Evolutionary conservation across 345 rosid genomes (phyloP).

Genomic region (Eucalyptus tenuipes): DNA sequence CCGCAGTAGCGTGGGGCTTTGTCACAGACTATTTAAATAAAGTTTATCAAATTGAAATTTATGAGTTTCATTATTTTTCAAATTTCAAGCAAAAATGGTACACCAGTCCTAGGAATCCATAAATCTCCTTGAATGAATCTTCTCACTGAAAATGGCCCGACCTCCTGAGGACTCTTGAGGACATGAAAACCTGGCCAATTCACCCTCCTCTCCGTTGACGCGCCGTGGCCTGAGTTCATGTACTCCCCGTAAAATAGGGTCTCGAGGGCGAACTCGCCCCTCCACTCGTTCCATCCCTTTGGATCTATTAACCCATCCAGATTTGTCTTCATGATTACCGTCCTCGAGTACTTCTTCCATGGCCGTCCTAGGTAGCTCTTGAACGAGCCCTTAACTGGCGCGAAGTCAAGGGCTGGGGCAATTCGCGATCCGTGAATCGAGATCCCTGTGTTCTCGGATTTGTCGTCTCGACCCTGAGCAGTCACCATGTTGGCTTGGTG

Average conservation of each 20-base stretch:
- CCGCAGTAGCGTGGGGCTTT: not conserved
- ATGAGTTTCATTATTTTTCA: not conserved
- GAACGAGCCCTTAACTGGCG: conserved; percentile 11
- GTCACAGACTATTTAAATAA: not conserved
- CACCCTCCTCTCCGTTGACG: conserved; percentile 19
- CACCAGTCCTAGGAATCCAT: conserved; percentile 54
- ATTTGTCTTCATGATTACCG: conserved; percentile 20
- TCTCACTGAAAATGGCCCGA: conserved; percentile 23
- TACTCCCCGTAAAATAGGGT: conserved; percentile 59
- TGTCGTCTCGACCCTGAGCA: conserved; percentile 53
- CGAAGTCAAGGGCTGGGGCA: conserved; percentile 25
- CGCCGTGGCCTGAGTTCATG: conserved; percentile 43
- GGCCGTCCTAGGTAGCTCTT: conserved; percentile 24
- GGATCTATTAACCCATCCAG: conserved; percentile 48
- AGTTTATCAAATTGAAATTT: not conserved
- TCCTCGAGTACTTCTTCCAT: conserved; percentile 17
- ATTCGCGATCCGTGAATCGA: conserved; percentile 39
- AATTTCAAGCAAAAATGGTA: conserved; percentile 30
- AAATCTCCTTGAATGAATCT: conserved; percentile 46
- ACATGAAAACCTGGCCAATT: conserved; percentile 68
- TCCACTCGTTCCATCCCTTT: conserved; percentile 55
- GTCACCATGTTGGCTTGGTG: conserved; percentile 50
- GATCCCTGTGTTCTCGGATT: conserved; percentile 42
- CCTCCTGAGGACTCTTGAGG: conserved; percentile 21
- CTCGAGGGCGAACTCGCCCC: conserved; percentile 32